A percentile compares a stretch with the other conserved stretches of the same genome.
Conservation (phyloP, 345 rosid genomes). For the Eucalyptus erythrocorys region DNA sequence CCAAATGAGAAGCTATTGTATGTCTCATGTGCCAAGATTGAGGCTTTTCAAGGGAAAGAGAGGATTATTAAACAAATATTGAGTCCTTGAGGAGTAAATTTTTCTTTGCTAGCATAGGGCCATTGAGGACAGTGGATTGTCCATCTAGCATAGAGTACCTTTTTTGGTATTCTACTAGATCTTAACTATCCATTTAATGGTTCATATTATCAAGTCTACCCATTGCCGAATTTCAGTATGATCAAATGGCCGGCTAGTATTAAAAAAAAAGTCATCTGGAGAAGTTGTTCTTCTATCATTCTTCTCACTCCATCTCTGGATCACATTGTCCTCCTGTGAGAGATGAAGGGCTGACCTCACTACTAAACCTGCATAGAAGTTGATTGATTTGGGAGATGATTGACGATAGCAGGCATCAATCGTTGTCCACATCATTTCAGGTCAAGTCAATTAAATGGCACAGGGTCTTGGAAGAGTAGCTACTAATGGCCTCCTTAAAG, state of each 20-base stretch:
- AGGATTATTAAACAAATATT: not conserved
- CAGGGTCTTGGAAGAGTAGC: not conserved
- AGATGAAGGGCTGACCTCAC: not conserved
- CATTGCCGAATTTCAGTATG: rapidly evolving
- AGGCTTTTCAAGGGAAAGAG: not conserved
- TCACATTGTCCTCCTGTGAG: not conserved
- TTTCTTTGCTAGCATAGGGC: not conserved
- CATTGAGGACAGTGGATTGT: not conserved
- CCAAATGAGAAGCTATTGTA: not conserved
- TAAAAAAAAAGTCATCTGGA: not conserved
- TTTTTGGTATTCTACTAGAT: not conserved
- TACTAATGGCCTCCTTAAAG: not conserved
- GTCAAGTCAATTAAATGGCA: not conserved
- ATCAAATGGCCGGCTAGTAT: not conserved
- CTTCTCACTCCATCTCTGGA: not conserved
- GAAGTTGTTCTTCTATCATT: not conserved
- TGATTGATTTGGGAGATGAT: not conserved
- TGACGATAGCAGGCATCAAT: not conserved
- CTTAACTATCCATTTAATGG: not conserved
- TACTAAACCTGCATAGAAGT: not conserved
- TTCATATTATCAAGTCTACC: not conserved
- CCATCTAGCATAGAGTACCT: not conserved
- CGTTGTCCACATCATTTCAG: not conserved
- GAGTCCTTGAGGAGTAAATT: not conserved
- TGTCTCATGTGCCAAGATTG: not conserved